Conservation (phyloP, 2,329 filamentous ascomycete species). For the Pseudogymnoascus sp. region DNA sequence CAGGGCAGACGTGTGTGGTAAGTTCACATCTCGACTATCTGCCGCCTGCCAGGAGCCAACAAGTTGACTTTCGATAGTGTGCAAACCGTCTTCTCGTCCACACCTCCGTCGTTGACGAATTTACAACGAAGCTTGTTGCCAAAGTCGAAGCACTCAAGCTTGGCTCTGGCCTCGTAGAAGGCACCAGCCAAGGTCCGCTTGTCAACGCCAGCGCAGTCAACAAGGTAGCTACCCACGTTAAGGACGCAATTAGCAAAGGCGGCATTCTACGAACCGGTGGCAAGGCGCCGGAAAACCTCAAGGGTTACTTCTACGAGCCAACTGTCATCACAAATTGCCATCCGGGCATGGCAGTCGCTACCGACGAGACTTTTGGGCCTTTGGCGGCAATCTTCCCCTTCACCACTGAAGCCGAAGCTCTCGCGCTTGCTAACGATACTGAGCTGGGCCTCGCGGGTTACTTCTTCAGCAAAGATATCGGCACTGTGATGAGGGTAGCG, state of each 20-base stretch:
- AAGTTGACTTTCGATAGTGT: neutral
- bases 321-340: constrained; percentile 54
- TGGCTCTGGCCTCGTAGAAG: constrained; percentile 50
- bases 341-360: constrained; percentile 40
- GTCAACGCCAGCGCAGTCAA: constrained; percentile 47
- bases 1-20: constrained; percentile 57
- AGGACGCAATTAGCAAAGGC: constrained; percentile 55
- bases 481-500: constrained; percentile 55
- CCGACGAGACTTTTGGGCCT: constrained; percentile 59
- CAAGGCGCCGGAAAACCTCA: constrained; percentile 37
- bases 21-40: neutral
- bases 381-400: constrained; percentile 56
- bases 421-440: constrained; percentile 50
- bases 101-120: constrained; percentile 50
- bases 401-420: constrained; percentile 55
- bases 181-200: constrained; percentile 51
- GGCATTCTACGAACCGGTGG: constrained; percentile 56
- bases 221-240: constrained; percentile 51
- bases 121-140: constrained; percentile 46
- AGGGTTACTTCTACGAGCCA: constrained; percentile 62
- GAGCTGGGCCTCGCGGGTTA: constrained; percentile 58
- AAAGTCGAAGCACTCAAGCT: constrained; percentile 46
- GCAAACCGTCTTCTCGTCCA: constrained; percentile 60
- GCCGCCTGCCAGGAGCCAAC: neutral
- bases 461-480: constrained; percentile 59